A percentile compares a stretch with the other conserved stretches of the same genome.
Evolutionary conservation across 345 rosid genomes (phyloP).

Genomic region (Noccaea bulbosa): DNA sequence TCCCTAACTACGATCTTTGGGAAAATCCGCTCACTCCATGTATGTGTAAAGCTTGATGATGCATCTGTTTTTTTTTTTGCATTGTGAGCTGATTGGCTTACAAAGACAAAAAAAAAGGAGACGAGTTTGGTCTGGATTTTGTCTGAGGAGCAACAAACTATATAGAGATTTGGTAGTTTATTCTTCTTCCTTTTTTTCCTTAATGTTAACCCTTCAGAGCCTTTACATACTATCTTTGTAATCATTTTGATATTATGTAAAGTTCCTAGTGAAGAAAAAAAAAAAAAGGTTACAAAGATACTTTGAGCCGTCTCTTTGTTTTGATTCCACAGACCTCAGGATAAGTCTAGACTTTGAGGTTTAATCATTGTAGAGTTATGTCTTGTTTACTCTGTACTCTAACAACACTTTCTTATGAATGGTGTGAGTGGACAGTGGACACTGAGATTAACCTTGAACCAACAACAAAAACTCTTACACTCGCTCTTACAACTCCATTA

Average conservation of each 20-base stretch:
- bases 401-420: neutral
- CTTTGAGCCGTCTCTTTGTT: neutral
- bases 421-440: too few species aligned
- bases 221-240: conserved; percentile 32
- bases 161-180: conserved; percentile 39
- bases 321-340: neutral
- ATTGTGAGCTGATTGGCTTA: conserved; percentile 22
- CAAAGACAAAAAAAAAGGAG: neutral
- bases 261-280: conserved; percentile 35
- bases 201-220: conserved; percentile 11
- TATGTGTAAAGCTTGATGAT: conserved; percentile 96
- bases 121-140: conserved; percentile 41
- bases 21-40: conserved; percentile 99
- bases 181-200: neutral
- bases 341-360: neutral
- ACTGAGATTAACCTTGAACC: too few species aligned
- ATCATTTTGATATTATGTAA: conserved; percentile 46
- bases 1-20: conserved; percentile 99
- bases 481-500: too few species aligned
- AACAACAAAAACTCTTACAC: too few species aligned
- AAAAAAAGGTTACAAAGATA: neutral
- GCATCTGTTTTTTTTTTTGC: conserved; percentile 20
- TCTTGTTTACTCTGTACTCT: neutral
- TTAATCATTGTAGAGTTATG: neutral
- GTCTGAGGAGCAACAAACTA: conserved; percentile 40